Percentiles rank a stretch among this genome's conserved stretches.
Conservation (phyloP, 129 eudicot genomes). For the Smallanthus sonchifolius region DNA sequence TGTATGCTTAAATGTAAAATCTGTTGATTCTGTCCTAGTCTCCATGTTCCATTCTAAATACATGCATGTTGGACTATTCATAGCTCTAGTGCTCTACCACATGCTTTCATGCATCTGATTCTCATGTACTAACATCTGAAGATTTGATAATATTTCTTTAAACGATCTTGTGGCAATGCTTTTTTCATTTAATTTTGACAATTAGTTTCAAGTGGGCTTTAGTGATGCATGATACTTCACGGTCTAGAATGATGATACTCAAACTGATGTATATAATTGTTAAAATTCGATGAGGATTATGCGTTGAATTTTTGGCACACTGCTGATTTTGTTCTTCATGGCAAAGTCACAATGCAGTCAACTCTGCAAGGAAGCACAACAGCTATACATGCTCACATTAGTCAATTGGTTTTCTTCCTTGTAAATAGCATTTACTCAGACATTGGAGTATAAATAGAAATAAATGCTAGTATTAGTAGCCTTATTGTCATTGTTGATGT, state of each 20-base stretch:
- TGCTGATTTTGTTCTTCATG: background rate
- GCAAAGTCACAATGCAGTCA: background rate
- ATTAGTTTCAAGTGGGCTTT: background rate
- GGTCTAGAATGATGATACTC: background rate
- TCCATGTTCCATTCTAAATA: background rate
- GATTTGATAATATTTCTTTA: background rate
- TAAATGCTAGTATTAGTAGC: conserved; percentile 2
- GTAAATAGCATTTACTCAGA: background rate
- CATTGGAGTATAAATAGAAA: background rate
- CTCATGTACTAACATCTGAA: background rate
- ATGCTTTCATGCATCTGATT: background rate
- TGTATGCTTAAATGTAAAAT: background rate
- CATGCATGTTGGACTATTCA: background rate
- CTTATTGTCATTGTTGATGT: conserved; percentile 18
- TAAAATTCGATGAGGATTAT: background rate
- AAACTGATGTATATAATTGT: conserved; percentile 2
- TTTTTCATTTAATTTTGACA: background rate
- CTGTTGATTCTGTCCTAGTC: background rate
- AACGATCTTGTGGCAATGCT: conserved; percentile 12
- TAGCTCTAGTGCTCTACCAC: background rate
- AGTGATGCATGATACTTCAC: background rate
- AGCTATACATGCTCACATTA: background rate
- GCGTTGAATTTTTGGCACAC: background rate
- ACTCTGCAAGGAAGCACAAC: background rate
- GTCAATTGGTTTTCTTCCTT: background rate